Evolutionary conservation across 305 asterid genomes (phyloP), one percentile per base, ranked within the genome.

Genomic region (Nicotiana rustica): DNA sequence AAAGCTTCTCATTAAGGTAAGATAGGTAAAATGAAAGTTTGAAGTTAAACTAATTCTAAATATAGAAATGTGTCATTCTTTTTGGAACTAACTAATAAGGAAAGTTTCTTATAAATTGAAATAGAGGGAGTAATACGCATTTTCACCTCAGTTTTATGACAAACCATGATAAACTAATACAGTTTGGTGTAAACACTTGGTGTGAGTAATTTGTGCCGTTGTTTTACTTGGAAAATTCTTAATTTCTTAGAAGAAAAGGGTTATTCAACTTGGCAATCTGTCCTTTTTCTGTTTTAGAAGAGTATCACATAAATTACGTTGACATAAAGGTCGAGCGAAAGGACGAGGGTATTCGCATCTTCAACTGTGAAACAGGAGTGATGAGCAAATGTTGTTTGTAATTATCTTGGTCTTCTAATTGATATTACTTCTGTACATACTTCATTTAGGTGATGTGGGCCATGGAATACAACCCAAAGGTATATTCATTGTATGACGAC

Each of bases 381-480:
- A 76, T 29, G 80, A 55, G 65, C 29, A 15, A 75, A 52, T 75
- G 80, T 75, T 29, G 65, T 65, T 31, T 21, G 18, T 49, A 55
- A 15, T 55, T 76, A 4, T 15, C 15, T 44, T 31, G 2, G 33
- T 76, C 49, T 55, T 76, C 31, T 17, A 10, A 55, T 10, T 76
- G 49, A 55, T 76, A 62, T 65, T 55, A 76, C 66, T 56, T 75
- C 10, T 76, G 0, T 4, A 17, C 52, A 55, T 76, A 56, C 67
- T 76, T 55, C 80, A 76, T 59, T 33, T 81, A 94, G 99, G 98
- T 95, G 78, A 93, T 95, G 99, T 95, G 99, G 99, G 99, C 99
- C 41, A 94, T 95, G 99, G 99, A 95, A 83, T 95, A 95, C 92
- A 92, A 94, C 81, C 99, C 99, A 14, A 87, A 91, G 85, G 68